Base-by-base conservation (phyloP, 495 filamentous ascomycete species). In the Letharia columbiana region DNA sequence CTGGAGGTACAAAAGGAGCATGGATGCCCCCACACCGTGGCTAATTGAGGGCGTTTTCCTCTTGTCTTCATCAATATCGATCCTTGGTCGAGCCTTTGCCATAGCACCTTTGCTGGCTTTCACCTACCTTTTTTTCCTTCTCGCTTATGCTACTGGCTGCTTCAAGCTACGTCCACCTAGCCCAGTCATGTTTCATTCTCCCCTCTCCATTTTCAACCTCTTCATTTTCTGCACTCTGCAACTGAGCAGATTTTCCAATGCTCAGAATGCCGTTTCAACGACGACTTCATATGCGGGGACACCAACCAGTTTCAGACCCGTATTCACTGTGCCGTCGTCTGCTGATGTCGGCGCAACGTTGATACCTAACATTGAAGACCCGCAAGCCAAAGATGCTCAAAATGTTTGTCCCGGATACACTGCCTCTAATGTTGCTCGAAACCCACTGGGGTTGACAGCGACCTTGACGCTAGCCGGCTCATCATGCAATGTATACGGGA, bases 321-420 rank as follows among this genome's bases (percentile, higher is more conserved):
- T 81, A 17, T 87, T 82, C 12, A 70, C 73, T 3, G 77, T 89
- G 11, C 86, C 88, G 11, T 76, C 84, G 18, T 71, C 73, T 47
- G 84, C 81, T 11, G 82, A 86, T 66, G 63, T 75, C 45, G 89
- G 88, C 49, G 80, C 75, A 28, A 76, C 80, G 23, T 67, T 91
- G 44, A 75, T 91, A 37, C 87, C 91, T 45, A 90, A 91, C 71
- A 83, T 92, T 71, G 69, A 85, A 52, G 89, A 92, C 68, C 86
- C 89, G 13, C 58, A 88, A 44, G 90, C 91, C 20, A 77, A 88
- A 61, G 77, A 91, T 73, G 82, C 87, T 3, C 91, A 94, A 73
- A 76, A 79, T 4, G 84, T 86, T 3, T 88, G 86, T 70, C 86
- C 86, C 31, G 86, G 86, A 1, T 88, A 88, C 70, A 83, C 70